These are phyloP conservation scores for Stachybotrys chartarum DNA, from an alignment of 2,329 filamentous ascomycete genomes.

Conservation along the genomic window DNA sequence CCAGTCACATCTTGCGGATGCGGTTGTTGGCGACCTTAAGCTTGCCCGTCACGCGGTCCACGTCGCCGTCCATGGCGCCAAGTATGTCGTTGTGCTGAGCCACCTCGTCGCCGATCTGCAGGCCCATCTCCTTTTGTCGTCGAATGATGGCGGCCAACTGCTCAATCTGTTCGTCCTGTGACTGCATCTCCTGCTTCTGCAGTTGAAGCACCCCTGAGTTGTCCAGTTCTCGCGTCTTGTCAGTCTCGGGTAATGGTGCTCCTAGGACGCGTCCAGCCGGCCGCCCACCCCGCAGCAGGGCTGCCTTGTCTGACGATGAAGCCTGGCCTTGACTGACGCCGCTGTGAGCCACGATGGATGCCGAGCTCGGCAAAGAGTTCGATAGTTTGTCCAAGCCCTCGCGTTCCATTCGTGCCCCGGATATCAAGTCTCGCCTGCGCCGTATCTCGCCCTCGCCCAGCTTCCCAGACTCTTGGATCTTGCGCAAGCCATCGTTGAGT, in stretches of 20 bases:
- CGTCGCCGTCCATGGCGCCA: constrained; percentile 57
- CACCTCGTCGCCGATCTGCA: constrained; percentile 69
- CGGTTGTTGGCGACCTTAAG: constrained; percentile 67
- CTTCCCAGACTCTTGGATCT: constrained; percentile 44
- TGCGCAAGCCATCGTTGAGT: constrained; percentile 58
- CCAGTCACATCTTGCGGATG: constrained; percentile 55
- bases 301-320: constrained; percentile 40
- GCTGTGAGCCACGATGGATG: constrained; percentile 13
- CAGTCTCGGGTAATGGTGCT: constrained; percentile 65
- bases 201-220: constrained; percentile 68
- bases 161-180: constrained; percentile 69
- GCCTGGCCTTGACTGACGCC: constrained; percentile 42
- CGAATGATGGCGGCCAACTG: constrained; percentile 61
- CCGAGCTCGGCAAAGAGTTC: constrained; percentile 39
- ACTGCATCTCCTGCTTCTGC: constrained; percentile 65
- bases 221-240: constrained; percentile 68
- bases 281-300: constrained; percentile 32
- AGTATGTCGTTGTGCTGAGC: constrained; percentile 66
- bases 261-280: constrained; percentile 61
- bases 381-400: constrained; percentile 70
- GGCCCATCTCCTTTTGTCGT: constrained; percentile 69
- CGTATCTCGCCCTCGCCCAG: constrained; percentile 71
- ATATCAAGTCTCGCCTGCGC: constrained; percentile 62
- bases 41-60: constrained; percentile 60
- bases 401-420: constrained; percentile 62